Percentiles rank a stretch among this genome's conserved stretches.
phyloP scores from a whole-genome alignment of 2,329 filamentous ascomycete species.

The Cercospora zeina region DNA sequence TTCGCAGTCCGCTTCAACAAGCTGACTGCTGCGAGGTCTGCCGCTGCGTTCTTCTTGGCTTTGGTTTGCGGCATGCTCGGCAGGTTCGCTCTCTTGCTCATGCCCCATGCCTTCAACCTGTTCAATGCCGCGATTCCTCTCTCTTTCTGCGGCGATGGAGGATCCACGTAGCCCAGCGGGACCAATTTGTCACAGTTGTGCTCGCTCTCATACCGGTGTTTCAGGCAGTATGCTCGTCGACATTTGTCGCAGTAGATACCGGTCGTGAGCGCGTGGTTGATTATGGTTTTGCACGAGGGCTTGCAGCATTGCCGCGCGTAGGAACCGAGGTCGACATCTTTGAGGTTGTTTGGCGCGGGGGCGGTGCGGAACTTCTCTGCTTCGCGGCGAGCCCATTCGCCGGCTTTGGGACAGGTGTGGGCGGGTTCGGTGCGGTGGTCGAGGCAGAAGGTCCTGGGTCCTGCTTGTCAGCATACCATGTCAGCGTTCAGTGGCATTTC shows the following conservation, averaged over 20 bases:
- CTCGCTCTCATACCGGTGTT: conserved; percentile 74
- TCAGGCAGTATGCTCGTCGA: conserved; percentile 73
- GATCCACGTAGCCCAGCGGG: conserved; percentile 56
- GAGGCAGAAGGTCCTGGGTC: conserved; percentile 66
- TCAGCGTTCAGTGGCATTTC: neutral
- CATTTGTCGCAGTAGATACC: conserved; percentile 71
- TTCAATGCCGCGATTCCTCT: conserved; percentile 73
- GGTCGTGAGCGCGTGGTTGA: conserved; percentile 67
- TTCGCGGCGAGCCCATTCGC: conserved; percentile 59
- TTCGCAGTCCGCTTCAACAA: conserved; percentile 83
- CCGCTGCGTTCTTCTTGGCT: conserved; percentile 57
- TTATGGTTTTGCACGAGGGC: conserved; percentile 65
- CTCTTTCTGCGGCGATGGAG: conserved; percentile 55
- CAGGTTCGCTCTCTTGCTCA: conserved; percentile 57
- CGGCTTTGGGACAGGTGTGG: conserved; percentile 66
- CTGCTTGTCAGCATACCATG: neutral
- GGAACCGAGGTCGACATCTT: conserved; percentile 53
- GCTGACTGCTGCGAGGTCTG: conserved; percentile 68
- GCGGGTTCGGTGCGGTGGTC: conserved; percentile 86
- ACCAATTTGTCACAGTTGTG: conserved; percentile 79
- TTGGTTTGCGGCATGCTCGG: conserved; percentile 57
- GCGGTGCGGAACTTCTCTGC: conserved; percentile 42
- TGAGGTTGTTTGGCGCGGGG: conserved; percentile 26
- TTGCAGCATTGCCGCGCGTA: conserved; percentile 69
- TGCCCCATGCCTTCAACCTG: conserved; percentile 76